phyloP scores from a whole-genome alignment of 2,329 filamentous ascomycete species.

The Monosporascus ibericus region DNA sequence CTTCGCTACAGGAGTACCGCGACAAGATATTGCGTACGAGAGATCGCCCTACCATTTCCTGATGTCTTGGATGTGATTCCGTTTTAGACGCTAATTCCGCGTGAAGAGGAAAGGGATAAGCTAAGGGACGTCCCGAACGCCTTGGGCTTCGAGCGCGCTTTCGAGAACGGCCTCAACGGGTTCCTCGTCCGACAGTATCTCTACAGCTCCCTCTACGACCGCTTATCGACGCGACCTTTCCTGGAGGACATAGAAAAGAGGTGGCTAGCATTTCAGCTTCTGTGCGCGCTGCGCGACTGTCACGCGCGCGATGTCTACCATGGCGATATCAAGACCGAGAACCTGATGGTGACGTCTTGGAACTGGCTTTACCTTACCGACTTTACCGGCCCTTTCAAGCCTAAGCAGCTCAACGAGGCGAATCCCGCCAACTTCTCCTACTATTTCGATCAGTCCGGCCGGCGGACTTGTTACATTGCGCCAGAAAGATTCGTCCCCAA shows the following conservation, averaged over 20 bases:
- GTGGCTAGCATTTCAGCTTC: constrained; percentile 92
- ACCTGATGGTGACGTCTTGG: constrained; percentile 95
- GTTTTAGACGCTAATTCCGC: constrained; percentile 4
- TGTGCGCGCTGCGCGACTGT: constrained; percentile 88
- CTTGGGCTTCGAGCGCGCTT: constrained; percentile 79
- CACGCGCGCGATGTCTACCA: constrained; percentile 87
- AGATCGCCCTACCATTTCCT: background rate
- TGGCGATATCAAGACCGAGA: constrained; percentile 98
- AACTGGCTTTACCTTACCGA: constrained; percentile 99
- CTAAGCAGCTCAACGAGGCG: constrained; percentile 86
- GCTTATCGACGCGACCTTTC: constrained; percentile 92
- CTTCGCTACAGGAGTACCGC: constrained; percentile 69
- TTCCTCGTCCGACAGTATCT: constrained; percentile 93
- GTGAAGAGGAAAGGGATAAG: constrained; percentile 67
- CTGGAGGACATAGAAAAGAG: constrained; percentile 98
- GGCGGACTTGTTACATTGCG: constrained; percentile 89
- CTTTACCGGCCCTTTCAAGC: constrained; percentile 94
- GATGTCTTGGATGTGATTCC: background rate
- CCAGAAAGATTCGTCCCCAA: constrained; percentile 82
- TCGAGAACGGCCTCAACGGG: constrained; percentile 87
- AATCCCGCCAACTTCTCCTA: constrained; percentile 97
- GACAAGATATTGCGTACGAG: constrained; percentile 66
- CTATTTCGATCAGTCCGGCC: constrained; percentile 89
- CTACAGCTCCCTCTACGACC: constrained; percentile 95
- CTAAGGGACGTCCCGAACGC: constrained; percentile 85